Conservation (phyloP, 768 basidiomycete species). For the Termitomyces sp. region DNA sequence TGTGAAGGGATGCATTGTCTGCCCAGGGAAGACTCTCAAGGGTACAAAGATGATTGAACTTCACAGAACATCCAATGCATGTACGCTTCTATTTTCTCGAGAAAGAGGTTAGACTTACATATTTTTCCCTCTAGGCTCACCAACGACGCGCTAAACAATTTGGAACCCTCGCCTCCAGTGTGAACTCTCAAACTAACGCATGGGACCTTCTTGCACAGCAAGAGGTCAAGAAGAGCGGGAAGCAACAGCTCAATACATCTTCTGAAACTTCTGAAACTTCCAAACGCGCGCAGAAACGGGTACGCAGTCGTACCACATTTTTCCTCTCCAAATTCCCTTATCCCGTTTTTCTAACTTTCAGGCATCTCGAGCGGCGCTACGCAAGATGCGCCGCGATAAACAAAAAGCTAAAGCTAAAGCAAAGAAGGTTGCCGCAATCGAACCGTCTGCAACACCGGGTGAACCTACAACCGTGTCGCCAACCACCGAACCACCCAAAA, state of each 20-base stretch:
- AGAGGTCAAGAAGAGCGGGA: conserved; percentile 21
- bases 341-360: conserved; percentile 16
- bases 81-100: conserved; percentile 29
- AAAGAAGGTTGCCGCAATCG: conserved; percentile 2
- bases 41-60: conserved; percentile 48
- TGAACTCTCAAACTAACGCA: conserved; percentile 43
- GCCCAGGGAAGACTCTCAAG: conserved; percentile 73
- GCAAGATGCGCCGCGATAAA: conserved; percentile 46
- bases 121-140: conserved; percentile 48
- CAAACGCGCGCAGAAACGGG: conserved; percentile 63
- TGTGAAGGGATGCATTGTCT: conserved; percentile 58
- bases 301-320: conserved; percentile 21
- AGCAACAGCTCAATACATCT: conserved; percentile 18
- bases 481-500: conserved; percentile 9
- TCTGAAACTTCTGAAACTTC: conserved; percentile 33
- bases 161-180: conserved; percentile 32
- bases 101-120: conserved; percentile 11
- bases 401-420: conserved; percentile 43
- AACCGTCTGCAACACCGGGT: background rate
- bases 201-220: conserved; percentile 36
- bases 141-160: conserved; percentile 56
- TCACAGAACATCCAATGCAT: conserved; percentile 63
- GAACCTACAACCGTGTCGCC: background rate
- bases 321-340: background rate
- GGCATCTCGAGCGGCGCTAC: conserved; percentile 42